These are phyloP conservation scores for Phytophthora citrophthora DNA, from an alignment of 352 stramenopile genomes.

Conservation along the genomic window DNA sequence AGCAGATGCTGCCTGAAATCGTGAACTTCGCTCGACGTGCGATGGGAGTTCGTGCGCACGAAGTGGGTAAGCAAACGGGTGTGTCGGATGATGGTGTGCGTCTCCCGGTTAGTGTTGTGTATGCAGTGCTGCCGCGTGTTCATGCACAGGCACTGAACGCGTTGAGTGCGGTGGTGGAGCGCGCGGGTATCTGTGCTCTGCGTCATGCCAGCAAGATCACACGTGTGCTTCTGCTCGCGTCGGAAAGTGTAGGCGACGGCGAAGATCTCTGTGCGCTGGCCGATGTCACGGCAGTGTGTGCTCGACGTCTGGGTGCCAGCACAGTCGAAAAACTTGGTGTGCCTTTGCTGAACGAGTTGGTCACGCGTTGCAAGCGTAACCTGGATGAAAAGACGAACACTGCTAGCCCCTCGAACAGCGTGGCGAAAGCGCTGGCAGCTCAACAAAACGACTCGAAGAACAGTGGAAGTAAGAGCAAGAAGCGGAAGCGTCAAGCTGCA, in stretches of 20 bases:
- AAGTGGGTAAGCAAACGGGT: slow-evolving; percentile 83
- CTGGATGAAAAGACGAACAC: slow-evolving; percentile 41
- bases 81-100: slow-evolving; percentile 82
- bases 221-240: slow-evolving; percentile 64
- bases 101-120: slow-evolving; percentile 75
- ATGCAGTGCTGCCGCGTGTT: slow-evolving; percentile 65
- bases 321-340: slow-evolving; percentile 77
- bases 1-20: slow-evolving; percentile 64
- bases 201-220: slow-evolving; percentile 73
- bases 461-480: slow-evolving; percentile 72
- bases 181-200: slow-evolving; percentile 64
- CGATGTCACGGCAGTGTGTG: slow-evolving; percentile 53
- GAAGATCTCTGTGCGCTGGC: slow-evolving; percentile 57
- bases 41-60: slow-evolving; percentile 64
- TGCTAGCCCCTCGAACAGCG: slow-evolving; percentile 7
- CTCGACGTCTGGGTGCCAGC: slow-evolving; percentile 63
- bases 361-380: slow-evolving; percentile 58
- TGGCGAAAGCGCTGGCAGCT: slow-evolving; percentile 20
- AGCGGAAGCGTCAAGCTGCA: slow-evolving; percentile 78
- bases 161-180: slow-evolving; percentile 50
- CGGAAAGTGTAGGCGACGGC: slow-evolving; percentile 44
- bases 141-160: slow-evolving; percentile 52
- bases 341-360: slow-evolving; percentile 66
- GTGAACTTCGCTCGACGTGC: slow-evolving; percentile 64
- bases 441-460: slow-evolving; percentile 31